Evolutionary conservation across 768 basidiomycete genomes (phyloP), one percentile per base, ranked within the genome.

Genomic region (Mycena chlorophos): DNA sequence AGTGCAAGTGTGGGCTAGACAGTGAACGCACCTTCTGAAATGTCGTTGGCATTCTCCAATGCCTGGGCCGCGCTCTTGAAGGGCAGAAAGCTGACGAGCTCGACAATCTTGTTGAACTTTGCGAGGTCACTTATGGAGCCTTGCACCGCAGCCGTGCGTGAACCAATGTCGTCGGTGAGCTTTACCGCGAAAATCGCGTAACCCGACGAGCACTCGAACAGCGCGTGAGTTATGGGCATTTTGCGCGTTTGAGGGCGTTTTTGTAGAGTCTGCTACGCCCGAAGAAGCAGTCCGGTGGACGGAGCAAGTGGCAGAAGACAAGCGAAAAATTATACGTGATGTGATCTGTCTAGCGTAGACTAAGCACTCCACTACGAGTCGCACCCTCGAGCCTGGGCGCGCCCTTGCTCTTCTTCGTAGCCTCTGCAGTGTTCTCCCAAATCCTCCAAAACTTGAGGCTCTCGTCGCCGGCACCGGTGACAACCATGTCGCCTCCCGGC

Each of bases 361-460:
- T 77, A 61, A 83, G 62, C 52, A 81, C 78, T 0, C 79, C 78
- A 49, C 78, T 75, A 56, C 71, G 74, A 0, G 82, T 83, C 26
- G 79, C 42, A 67, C 63, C 56, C 71, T 71, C 19, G 74, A 74
- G 17, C 69, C 71, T n/a, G n/a, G n/a, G 66, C 61, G 69, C 27
- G 67, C 71, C 78, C 65, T 78, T 79, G 73, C 82, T 84, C 74
- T 81, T 86, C 65, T 66, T 75, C 54, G 65, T 62, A n/a, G n/a
- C n/a, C 22, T 66, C 69, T 47, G 72, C 72, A 60, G 72, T 74
- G 8, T 78, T 70, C 47, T 91, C 89, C 90, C 90, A 91, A 34
- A 92, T 79, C 55, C 85, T 83, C 94, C 94, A 96, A 73, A 96
- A 96, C 77, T 98, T 98, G 65, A 98, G 76, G 66, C 95, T 95